Evolutionary conservation across 2,329 filamentous ascomycete genomes (phyloP).

Genomic region (Trichoderma brevicompactum): DNA sequence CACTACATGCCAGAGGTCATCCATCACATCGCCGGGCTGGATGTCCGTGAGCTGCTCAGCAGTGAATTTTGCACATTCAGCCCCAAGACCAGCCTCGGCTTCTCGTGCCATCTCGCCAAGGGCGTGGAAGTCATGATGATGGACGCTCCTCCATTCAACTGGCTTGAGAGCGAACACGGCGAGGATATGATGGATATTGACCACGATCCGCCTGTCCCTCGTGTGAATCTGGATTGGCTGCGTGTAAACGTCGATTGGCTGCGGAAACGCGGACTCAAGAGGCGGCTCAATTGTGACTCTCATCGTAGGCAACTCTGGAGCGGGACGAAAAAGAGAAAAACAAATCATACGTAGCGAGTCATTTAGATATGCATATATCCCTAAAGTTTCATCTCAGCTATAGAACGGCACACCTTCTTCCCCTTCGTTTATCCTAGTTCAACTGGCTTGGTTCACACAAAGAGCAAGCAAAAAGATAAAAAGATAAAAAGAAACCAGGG

Average conservation of each 20-base stretch:
- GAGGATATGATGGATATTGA: background rate
- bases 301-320: background rate
- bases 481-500: background rate
- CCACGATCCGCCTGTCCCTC: background rate
- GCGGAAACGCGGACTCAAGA: background rate
- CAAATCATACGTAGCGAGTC: background rate
- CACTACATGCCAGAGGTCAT: constrained; percentile 9
- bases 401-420: background rate
- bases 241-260: background rate
- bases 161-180: background rate
- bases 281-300: background rate
- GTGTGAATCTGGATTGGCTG: background rate
- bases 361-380: background rate
- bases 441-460: background rate
- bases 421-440: background rate
- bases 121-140: background rate
- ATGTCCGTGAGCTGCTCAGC: background rate
- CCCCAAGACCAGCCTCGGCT: constrained; percentile 1
- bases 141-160: background rate
- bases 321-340: background rate
- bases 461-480: background rate
- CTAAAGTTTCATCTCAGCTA: background rate
- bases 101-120: background rate
- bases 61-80: constrained; percentile 2
- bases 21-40: constrained; percentile 1